A percentile compares a stretch with the other conserved stretches of the same genome.
Conservation (phyloP, 306 rosid genomes). For the Datisca glomerata region DNA sequence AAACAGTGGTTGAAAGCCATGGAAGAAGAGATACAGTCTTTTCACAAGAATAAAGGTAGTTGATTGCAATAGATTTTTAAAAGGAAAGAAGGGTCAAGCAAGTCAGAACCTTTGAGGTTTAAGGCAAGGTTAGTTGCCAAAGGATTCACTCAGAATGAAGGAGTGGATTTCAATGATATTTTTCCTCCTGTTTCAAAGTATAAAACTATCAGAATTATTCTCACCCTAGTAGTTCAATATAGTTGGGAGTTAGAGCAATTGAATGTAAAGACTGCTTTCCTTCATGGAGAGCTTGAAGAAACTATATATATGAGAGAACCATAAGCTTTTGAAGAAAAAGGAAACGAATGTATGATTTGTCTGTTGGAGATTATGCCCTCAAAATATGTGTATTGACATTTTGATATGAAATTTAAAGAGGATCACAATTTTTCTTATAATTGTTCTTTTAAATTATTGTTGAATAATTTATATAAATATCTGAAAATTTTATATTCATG, state of each 20-base stretch:
- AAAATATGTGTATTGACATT: too few species aligned
- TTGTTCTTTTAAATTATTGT: too few species aligned
- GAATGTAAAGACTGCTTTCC: background rate
- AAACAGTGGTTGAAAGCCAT: too few species aligned
- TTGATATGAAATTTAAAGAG: too few species aligned
- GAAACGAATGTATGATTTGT: too few species aligned
- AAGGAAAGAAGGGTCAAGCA: background rate
- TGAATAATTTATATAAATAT: too few species aligned
- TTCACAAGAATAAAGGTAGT: background rate
- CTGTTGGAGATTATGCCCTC: too few species aligned
- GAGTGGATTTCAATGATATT: background rate
- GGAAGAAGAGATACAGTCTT: background rate
- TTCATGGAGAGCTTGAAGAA: background rate
- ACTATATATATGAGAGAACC: too few species aligned
- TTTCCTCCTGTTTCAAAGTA: background rate
- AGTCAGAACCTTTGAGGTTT: background rate
- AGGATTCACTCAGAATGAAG: background rate
- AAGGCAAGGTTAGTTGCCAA: background rate
- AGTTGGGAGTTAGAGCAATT: background rate
- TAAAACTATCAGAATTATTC: background rate
- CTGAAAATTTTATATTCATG: too few species aligned
- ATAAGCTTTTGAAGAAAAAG: too few species aligned
- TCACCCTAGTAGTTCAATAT: background rate
- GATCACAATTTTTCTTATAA: too few species aligned
- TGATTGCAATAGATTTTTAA: background rate